These are phyloP conservation scores for Monilinia polystroma DNA, from an alignment of 2,329 filamentous ascomycete species.

Conservation along the genomic window DNA sequence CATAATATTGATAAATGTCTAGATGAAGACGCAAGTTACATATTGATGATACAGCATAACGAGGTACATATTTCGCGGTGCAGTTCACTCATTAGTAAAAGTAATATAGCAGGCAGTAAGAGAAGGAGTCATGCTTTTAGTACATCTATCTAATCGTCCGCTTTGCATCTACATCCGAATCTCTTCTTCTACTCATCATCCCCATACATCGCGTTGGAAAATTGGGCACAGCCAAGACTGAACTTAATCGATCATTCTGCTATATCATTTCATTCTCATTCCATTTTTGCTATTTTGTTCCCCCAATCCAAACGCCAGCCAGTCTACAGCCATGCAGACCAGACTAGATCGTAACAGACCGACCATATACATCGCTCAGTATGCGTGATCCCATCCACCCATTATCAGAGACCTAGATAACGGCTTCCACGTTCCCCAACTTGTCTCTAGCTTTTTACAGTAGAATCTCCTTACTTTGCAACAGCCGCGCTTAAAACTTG, in stretches of 20 bases:
- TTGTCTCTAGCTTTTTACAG: background rate
- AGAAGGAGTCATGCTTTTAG: too few species aligned
- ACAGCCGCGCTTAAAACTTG: constrained; percentile 71
- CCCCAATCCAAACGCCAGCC: constrained; percentile 23
- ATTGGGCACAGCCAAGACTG: background rate
- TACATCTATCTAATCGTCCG: too few species aligned
- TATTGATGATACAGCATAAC: too few species aligned
- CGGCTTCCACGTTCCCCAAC: constrained; percentile 8
- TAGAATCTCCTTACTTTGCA: constrained; percentile 37
- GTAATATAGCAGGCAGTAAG: too few species aligned
- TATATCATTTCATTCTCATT: constrained; percentile 21
- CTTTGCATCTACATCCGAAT: too few species aligned
- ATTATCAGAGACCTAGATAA: constrained; percentile 19
- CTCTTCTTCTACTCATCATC: too few species aligned
- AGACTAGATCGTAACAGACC: constrained; percentile 9
- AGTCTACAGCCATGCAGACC: constrained; percentile 23
- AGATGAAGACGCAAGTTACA: too few species aligned
- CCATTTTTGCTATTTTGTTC: constrained; percentile 19
- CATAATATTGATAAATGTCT: too few species aligned
- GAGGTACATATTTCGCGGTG: too few species aligned
- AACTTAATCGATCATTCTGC: constrained; percentile 2
- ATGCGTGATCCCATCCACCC: constrained; percentile 14
- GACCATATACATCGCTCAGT: constrained; percentile 19
- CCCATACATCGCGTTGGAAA: too few species aligned
- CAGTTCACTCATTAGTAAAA: too few species aligned